Conservation (phyloP, 2,329 filamentous ascomycete genomes). For the Grosmannia serpens region DNA sequence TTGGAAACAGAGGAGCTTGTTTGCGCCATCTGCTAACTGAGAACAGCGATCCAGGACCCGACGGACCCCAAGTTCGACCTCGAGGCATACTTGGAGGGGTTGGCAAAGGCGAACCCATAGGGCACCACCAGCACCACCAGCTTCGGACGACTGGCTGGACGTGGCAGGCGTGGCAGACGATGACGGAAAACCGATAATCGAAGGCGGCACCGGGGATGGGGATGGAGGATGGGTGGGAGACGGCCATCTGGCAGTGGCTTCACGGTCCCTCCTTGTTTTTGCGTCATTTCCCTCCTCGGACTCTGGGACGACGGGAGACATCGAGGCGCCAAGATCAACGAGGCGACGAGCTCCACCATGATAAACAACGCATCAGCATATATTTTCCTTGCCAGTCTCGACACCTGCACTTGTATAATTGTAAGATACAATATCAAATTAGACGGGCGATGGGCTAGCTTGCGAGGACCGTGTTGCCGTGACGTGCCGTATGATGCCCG, state of each 20-base stretch:
- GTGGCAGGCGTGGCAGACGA: neutral
- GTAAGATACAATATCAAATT: constrained; percentile 36
- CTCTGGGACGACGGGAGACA: neutral
- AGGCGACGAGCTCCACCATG: neutral
- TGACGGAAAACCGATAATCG: too few species aligned
- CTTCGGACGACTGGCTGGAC: neutral
- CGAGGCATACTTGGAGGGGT: constrained; percentile 65
- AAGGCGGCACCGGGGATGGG: neutral
- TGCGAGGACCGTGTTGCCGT: neutral
- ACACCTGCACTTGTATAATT: constrained; percentile 31
- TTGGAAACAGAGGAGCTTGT: too few species aligned
- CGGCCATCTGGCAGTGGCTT: neutral
- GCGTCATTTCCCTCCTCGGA: neutral
- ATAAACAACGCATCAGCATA: constrained; percentile 26
- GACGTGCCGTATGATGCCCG: neutral
- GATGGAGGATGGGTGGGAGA: neutral
- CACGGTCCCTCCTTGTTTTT: neutral
- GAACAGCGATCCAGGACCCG: constrained; percentile 40
- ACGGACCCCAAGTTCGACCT: constrained; percentile 87
- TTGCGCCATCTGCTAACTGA: neutral
- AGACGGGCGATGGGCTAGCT: constrained; percentile 22
- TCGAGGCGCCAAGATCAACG: neutral
- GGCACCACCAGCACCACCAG: too few species aligned
- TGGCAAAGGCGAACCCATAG: constrained; percentile 43
- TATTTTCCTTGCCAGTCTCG: constrained; percentile 26